Conservation (phyloP, 2,329 filamentous ascomycete genomes). For the Alternaria sp. region DNA sequence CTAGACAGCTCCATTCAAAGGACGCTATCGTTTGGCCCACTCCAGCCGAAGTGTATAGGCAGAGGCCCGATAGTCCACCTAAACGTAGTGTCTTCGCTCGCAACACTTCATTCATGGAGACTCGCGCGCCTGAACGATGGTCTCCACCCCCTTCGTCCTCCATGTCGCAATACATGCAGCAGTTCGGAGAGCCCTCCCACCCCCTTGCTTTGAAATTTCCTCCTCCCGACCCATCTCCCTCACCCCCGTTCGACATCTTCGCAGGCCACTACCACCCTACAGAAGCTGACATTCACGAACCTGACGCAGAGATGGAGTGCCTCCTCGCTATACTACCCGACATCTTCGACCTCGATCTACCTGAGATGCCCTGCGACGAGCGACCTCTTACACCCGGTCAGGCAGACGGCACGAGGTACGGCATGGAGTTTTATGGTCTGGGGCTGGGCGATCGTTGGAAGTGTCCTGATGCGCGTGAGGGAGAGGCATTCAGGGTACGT, state of each 20-base stretch:
- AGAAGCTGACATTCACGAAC: constrained; percentile 16
- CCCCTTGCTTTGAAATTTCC: neutral
- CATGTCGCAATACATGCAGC: constrained; percentile 1
- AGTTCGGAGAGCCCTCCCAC: constrained; percentile 2
- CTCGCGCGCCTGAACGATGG: neutral
- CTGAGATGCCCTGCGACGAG: constrained; percentile 20
- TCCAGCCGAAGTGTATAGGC: constrained; percentile 27
- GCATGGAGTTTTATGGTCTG: constrained; percentile 26
- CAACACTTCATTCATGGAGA: neutral
- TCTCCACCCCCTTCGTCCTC: neutral
- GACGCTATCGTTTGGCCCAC: constrained; percentile 27
- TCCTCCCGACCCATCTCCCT: neutral
- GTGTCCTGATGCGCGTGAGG: constrained; percentile 9
- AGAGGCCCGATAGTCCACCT: neutral
- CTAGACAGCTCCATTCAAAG: constrained; percentile 7
- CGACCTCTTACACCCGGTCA: constrained; percentile 32
- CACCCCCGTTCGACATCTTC: constrained; percentile 11
- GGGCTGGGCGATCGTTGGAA: constrained; percentile 27
- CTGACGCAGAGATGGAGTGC: constrained; percentile 23
- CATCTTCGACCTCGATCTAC: constrained; percentile 19
- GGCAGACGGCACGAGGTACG: constrained; percentile 28
- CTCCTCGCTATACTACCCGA: constrained; percentile 16
- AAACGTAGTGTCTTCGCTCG: constrained; percentile 3
- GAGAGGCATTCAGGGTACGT: constrained; percentile 23
- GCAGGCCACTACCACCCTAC: constrained; percentile 18